phyloP scores from a whole-genome alignment of 345 rosid species.

The Eucalyptus marginata region DNA sequence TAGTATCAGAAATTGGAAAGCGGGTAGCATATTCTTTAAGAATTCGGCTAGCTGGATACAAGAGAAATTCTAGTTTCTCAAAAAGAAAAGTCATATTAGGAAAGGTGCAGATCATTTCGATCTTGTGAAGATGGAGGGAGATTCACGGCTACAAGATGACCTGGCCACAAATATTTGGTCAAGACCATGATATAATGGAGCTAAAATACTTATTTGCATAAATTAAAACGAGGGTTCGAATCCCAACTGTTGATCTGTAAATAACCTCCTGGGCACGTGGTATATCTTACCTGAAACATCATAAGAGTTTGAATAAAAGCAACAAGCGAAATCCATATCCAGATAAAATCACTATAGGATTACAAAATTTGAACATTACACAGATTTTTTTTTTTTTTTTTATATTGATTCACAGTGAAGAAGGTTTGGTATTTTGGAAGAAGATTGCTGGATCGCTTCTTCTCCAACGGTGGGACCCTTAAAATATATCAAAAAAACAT shows the following conservation, averaged over 20 bases:
- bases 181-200: neutral
- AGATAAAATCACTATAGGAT: neutral
- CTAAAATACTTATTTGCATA: neutral
- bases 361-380: neutral
- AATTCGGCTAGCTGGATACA: neutral
- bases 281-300: neutral
- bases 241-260: neutral
- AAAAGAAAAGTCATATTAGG: neutral
- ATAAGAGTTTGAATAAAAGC: neutral
- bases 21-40: neutral
- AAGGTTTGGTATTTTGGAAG: neutral
- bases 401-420: neutral
- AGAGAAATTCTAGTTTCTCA: neutral
- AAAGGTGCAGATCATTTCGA: neutral
- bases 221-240: neutral
- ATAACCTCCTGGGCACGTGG: neutral
- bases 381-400: rapidly evolving
- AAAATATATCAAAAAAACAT: no score
- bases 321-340: neutral
- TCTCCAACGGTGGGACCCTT: neutral
- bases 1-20: neutral
- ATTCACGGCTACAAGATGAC: neutral
- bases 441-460: neutral
- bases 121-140: neutral
- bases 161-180: neutral